These are phyloP conservation scores for Myxozyma melibiosi DNA, from an alignment of 805 yeast species.

Conservation along the genomic window DNA sequence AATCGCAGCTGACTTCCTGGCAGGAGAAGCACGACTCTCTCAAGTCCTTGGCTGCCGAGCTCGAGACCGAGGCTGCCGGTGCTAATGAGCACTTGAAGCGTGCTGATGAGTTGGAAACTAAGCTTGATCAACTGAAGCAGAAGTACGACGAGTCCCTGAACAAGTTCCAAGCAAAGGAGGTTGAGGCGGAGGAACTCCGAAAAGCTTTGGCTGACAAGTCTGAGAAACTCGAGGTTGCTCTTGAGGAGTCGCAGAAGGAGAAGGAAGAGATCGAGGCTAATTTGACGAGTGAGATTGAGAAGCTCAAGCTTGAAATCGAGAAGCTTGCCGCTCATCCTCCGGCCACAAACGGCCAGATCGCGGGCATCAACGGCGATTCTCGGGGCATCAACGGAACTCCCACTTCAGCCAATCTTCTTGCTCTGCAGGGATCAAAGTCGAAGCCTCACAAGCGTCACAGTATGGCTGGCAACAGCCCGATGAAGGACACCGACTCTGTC, in stretches of 20 bases:
- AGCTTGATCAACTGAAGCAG: conserved; percentile 34
- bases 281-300: conserved; percentile 37
- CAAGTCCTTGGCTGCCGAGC: conserved; percentile 35
- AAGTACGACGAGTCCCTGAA: conserved; percentile 37
- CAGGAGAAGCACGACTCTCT: conserved; percentile 38
- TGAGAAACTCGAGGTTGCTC: conserved; percentile 25
- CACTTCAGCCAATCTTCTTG: conserved; percentile 3
- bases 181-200: conserved; percentile 20
- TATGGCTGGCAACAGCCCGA: conserved; percentile 15
- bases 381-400: conserved; percentile 26
- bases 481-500: conserved; percentile 12
- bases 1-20: conserved; percentile 38
- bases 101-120: conserved; percentile 26
- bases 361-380: conserved; percentile 31
- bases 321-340: conserved; percentile 47
- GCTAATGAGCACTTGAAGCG: conserved; percentile 27
- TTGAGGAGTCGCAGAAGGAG: conserved; percentile 19
- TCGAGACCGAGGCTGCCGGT: conserved; percentile 37
- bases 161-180: conserved; percentile 29
- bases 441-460: conserved; percentile 29
- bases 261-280: conserved; percentile 19
- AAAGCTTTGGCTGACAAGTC: conserved; percentile 17
- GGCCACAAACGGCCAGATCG: not conserved
- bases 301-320: conserved; percentile 38
- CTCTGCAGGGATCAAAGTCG: conserved; percentile 13